Evolutionary conservation across 441 rosid genomes (phyloP).

Genomic region (Populus hybrid): DNA sequence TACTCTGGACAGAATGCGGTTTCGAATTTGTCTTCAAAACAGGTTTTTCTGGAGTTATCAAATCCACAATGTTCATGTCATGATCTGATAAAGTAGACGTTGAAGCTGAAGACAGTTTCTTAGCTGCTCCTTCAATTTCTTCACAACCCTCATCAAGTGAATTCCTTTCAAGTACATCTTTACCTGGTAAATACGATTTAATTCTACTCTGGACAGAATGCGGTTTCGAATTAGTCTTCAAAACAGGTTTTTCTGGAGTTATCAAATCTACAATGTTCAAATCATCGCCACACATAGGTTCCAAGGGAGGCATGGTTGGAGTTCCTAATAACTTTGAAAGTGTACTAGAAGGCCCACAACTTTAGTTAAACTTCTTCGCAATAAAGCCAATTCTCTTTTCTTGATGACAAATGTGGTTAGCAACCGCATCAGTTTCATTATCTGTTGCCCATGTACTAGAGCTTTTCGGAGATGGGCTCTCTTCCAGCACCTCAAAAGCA

Average conservation of each 20-base stretch:
- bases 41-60: conserved; percentile 48
- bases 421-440: conserved; percentile 34
- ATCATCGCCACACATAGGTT: conserved; percentile 30
- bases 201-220: conserved; percentile 40
- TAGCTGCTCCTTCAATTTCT: conserved; percentile 53
- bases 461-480: conserved; percentile 93
- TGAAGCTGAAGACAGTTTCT: conserved; percentile 65
- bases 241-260: conserved; percentile 45
- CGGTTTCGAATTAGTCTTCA: conserved; percentile 19
- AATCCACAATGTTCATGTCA: conserved; percentile 20
- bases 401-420: conserved; percentile 52
- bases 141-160: conserved; percentile 29
- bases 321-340: conserved; percentile 76
- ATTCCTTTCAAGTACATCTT: conserved; percentile 26
- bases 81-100: conserved; percentile 28
- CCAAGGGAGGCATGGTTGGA: conserved; percentile 33
- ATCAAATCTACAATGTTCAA: conserved; percentile 25
- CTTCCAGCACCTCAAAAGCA: conserved; percentile 88
- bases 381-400: conserved; percentile 75
- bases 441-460: conserved; percentile 57
- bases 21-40: conserved; percentile 21
- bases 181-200: conserved; percentile 20
- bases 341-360: conserved; percentile 66
- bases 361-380: conserved; percentile 50
- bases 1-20: conserved; percentile 39